These are phyloP conservation scores for Allium sativum DNA, from an alignment of 106 monocot species.

Conservation along the genomic window DNA sequence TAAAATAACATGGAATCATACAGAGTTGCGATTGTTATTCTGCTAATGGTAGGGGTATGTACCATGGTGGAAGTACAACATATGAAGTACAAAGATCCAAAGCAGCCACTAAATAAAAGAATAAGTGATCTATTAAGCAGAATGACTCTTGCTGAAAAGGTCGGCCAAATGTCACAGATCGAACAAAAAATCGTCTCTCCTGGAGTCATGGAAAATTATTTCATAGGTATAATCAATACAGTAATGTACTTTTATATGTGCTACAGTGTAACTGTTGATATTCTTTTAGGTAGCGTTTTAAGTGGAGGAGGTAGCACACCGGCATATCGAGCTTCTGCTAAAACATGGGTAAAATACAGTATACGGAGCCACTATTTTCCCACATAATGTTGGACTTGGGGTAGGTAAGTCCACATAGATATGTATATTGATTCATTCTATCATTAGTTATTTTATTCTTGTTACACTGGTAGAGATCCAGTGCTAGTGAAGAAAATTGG, in stretches of 20 bases:
- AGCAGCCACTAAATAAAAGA: conserved; percentile 18
- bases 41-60: conserved; percentile 10
- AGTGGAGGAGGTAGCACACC: conserved; percentile 73
- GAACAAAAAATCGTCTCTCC: conserved; percentile 29
- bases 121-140: conserved; percentile 29
- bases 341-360: conserved; percentile 49
- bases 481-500: conserved; percentile 62
- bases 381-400: conserved; percentile 63
- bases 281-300: conserved; percentile 46
- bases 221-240: conserved; percentile 46
- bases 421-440: too few relatives aligned
- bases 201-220: conserved; percentile 34
- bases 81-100: conserved; percentile 40
- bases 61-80: conserved; percentile 12
- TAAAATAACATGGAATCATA: too few relatives aligned
- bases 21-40: too few relatives aligned
- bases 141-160: conserved; percentile 60
- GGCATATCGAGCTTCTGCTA: conserved; percentile 20
- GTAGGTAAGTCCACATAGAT: too few relatives aligned
- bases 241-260: too few relatives aligned
- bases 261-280: too few relatives aligned
- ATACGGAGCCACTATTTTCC: conserved; percentile 60
- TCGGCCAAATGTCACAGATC: conserved; percentile 67
- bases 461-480: too few relatives aligned
- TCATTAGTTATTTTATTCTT: too few relatives aligned